phyloP scores from a whole-genome alignment of 2,329 filamentous ascomycete species.

The Hymenoscyphus occultus region DNA sequence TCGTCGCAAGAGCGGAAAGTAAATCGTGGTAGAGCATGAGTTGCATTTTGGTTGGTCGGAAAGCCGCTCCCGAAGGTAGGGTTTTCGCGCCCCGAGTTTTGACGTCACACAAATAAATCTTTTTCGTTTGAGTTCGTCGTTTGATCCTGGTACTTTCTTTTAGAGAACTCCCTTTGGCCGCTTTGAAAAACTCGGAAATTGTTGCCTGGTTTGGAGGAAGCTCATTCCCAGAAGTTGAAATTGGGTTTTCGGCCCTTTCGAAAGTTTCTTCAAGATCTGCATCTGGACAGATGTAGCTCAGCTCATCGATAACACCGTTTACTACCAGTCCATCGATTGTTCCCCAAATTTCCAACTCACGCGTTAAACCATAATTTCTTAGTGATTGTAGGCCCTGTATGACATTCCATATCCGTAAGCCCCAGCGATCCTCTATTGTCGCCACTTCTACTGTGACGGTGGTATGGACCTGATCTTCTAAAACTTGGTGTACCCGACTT shows the following conservation, averaged over 20 bases:
- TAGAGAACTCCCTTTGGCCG: constrained; percentile 20
- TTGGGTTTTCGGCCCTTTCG: constrained; percentile 8
- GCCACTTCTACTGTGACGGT: constrained; percentile 69
- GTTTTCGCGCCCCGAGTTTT: constrained; percentile 73
- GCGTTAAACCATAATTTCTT: constrained; percentile 66
- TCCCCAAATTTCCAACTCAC: constrained; percentile 84
- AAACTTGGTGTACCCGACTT: constrained; percentile 71
- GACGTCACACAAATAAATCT: constrained; percentile 79
- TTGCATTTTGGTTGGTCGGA: constrained; percentile 79
- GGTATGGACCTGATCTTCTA: constrained; percentile 83
- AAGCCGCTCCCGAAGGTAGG: constrained; percentile 58
- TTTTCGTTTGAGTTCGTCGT: constrained; percentile 22
- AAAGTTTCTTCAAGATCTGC: constrained; percentile 55
- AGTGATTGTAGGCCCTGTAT: constrained; percentile 79
- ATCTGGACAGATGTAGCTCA: constrained; percentile 76
- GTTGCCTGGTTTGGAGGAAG: constrained; percentile 34
- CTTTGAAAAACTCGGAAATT: constrained; percentile 33
- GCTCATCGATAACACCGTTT: constrained; percentile 84
- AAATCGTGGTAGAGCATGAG: constrained; percentile 87
- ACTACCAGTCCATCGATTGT: constrained; percentile 77
- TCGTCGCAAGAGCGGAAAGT: constrained; percentile 70
- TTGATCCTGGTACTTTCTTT: constrained; percentile 20
- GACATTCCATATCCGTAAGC: constrained; percentile 83
- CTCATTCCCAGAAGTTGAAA: constrained; percentile 36
- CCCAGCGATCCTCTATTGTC: constrained; percentile 79